Base-by-base conservation (phyloP, 345 rosid species). In the Microcos paniculata region DNA sequence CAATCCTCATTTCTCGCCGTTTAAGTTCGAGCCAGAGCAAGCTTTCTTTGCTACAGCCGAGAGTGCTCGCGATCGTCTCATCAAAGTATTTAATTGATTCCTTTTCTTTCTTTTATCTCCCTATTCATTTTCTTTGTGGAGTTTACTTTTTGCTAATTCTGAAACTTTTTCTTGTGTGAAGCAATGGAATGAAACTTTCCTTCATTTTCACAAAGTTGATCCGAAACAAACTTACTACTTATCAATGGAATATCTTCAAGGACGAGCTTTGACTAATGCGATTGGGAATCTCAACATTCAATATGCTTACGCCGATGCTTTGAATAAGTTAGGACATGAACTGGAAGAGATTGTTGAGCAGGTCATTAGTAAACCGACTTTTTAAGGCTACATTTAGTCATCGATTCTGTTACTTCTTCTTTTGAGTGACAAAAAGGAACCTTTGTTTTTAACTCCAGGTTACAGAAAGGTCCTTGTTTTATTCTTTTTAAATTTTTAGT, bases 191-290 rank as follows among this genome's bases (percentile, higher is more conserved):
- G 94, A 90, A 84, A 95, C 99, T 57, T 90, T 86, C 80, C 69
- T 85, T 74, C 97, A 96, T 74, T 91, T 84, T 75, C 85, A 91
- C 85, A 87, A 88, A 83, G 90, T 83, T 30, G 88, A 89, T 88
- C 98, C 98, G 12, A 93, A 96, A 72, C 99, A 96, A 81, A 93
- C 96, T 0, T 96, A 96, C 73, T 96, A 96, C 87, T 82, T 95
- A 71, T 95, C 99, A 33, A 95, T 95, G 99, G 98, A 95, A 76
- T 95, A 85, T 82, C 99, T 93, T 75, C 99, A 95, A 91, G 99
- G 99, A 52, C 89, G 99, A 63, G 92, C 98, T 77, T 82, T 95
- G 87, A 91, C 88, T 4, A 95, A 93, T 78, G 96, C 98, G 0
- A 88, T 95, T 75, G 99, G 99, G 55, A 96, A 88, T 71, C 85